A percentile compares a stretch with the other conserved stretches of the same genome.
These are phyloP conservation scores for Delphinella strobiligena DNA, from an alignment of 2,329 filamentous ascomycete species.

Conservation along the genomic window DNA sequence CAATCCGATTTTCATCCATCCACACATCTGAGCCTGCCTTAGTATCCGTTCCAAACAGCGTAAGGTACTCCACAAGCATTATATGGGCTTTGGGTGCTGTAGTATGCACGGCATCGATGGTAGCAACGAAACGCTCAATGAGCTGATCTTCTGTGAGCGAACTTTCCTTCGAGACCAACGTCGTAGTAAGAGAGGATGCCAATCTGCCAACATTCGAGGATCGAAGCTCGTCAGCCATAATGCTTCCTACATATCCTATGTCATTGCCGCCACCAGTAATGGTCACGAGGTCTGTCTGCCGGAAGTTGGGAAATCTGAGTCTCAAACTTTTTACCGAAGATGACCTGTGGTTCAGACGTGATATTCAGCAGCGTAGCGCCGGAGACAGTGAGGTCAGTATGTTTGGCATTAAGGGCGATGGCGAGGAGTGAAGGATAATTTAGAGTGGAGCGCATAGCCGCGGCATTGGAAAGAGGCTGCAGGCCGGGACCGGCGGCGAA, in stretches of 20 bases:
- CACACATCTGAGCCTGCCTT: background rate
- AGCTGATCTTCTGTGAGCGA: background rate
- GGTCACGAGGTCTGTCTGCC: slow-evolving; percentile 23
- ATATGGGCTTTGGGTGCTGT: background rate
- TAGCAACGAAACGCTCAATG: background rate
- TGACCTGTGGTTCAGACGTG: slow-evolving; percentile 21
- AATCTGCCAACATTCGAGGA: no score
- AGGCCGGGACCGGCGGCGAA: slow-evolving; percentile 22
- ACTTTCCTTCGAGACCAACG: no score
- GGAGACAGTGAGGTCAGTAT: slow-evolving; percentile 19
- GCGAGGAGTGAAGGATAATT: slow-evolving; percentile 27
- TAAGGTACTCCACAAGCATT: slow-evolving; percentile 2
- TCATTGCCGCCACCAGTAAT: slow-evolving; percentile 29
- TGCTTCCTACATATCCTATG: slow-evolving; percentile 25
- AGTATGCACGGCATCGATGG: slow-evolving; percentile 1
- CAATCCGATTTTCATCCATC: background rate
- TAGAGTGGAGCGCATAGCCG: slow-evolving; percentile 20
- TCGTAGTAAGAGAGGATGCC: no score
- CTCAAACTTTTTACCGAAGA: slow-evolving; percentile 16
- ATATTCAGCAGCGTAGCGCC: slow-evolving; percentile 29
- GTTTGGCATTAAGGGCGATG: slow-evolving; percentile 17
- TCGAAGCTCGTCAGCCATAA: slow-evolving; percentile 25
- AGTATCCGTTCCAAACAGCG: background rate
- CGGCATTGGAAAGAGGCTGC: slow-evolving; percentile 19
- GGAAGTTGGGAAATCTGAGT: slow-evolving; percentile 26